phyloP scores from a whole-genome alignment of 176 grass and related monocot species.

The Oryza nivara region DNA sequence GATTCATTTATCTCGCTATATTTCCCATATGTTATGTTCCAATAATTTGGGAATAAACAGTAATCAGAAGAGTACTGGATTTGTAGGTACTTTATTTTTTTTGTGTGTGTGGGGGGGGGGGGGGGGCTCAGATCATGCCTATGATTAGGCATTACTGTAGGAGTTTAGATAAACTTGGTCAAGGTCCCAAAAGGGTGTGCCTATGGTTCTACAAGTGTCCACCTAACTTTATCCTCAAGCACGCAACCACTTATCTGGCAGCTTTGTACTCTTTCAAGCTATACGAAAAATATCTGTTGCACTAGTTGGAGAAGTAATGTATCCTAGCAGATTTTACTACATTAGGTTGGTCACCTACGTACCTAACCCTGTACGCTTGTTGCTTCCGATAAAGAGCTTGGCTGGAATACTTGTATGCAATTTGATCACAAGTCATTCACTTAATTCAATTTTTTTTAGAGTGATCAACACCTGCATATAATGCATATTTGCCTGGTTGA shows the following conservation, averaged over 20 bases:
- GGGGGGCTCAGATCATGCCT: not conserved
- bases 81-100: not conserved
- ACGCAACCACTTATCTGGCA: slow-evolving; percentile 6
- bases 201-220: not conserved
- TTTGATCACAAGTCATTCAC: slow-evolving; percentile 22
- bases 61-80: slow-evolving; percentile 18
- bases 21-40: slow-evolving; percentile 17
- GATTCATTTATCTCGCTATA: not conserved
- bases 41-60: slow-evolving; percentile 16
- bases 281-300: not conserved
- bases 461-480: not conserved
- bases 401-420: slow-evolving; percentile 1
- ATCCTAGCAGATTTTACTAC: slow-evolving; percentile 36
- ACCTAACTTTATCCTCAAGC: not conserved
- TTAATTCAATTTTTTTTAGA: not conserved
- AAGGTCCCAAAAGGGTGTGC: not conserved
- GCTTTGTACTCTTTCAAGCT: not conserved
- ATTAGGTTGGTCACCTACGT: slow-evolving; percentile 53
- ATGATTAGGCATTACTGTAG: slow-evolving; percentile 21
- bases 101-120: too few relatives aligned
- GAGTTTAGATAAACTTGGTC: not conserved
- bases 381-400: slow-evolving; percentile 29
- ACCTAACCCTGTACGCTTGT: slow-evolving; percentile 39
- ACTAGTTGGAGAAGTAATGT: slow-evolving; percentile 35
- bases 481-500: slow-evolving; percentile 28